Base-by-base conservation (phyloP, 768 basidiomycete genomes). In the Phlegmacium glaucopus region DNA sequence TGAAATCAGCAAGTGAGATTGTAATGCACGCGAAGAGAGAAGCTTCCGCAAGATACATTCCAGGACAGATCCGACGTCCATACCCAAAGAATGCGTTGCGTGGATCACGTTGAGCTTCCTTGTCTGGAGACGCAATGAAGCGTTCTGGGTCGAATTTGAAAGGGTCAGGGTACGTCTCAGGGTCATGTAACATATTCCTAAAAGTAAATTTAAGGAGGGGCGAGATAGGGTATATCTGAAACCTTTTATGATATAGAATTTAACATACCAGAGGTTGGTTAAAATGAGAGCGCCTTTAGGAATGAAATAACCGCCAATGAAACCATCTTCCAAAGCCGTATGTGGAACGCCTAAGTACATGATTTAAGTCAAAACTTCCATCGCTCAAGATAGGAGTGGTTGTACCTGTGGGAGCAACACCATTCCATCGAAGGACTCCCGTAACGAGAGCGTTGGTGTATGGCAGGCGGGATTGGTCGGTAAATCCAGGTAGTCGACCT, bases 131-230 rank as follows among this genome's bases (percentile, higher is more conserved):
- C 11, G 62, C 59, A 11, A 79, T 62, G 56, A 69, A 67, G 3
- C 79, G 70, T 28, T 72, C 67, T 0, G 80, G 80, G n/a, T 71
- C 65, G 58, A 82, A 82, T 1, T 34, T 51, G 39, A 72, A 68
- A 2, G 80, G 78, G 25, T 76, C 68, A 0, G 78, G 76, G 53
- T 78, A 81, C 1, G 60, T 61, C 6, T 67, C 59, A 2, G 71
- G 70, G 56, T 85, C 75, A 39, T 76, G 75, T 1, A 78, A 62
- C 61, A 83, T 75, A n/a, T 61, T 64, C 80, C 82, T 82, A 45
- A 4, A 44, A 12, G n/a, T 16, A 36, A n/a, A n/a, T n/a, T n/a
- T 42, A 22, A 3, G 11, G 15, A 16, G 32, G 11, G 30, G 9
- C 30, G 36, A 38, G 39, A 36, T 25, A 38, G 25, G 22, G 18